These are phyloP conservation scores for Citrus reticulata DNA, from an alignment of 345 rosid genomes.

Conservation along the genomic window DNA sequence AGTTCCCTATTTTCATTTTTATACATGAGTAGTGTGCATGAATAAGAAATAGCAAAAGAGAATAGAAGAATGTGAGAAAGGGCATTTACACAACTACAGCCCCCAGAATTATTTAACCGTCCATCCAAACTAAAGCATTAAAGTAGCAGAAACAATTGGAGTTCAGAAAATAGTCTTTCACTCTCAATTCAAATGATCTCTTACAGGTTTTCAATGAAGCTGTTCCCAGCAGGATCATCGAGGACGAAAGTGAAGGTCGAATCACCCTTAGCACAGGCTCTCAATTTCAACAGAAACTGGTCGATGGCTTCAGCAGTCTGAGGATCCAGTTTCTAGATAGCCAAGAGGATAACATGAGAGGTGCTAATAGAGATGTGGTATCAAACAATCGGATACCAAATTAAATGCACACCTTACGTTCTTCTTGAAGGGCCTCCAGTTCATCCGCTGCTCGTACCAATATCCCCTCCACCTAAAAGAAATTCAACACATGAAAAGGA, in stretches of 20 bases:
- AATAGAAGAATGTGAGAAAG: neutral
- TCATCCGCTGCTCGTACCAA: slow-evolving; percentile 76
- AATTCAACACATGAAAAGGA: slow-evolving; percentile 3
- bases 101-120: slow-evolving; percentile 1
- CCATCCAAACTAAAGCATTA: neutral
- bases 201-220: slow-evolving; percentile 97
- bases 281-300: slow-evolving; percentile 69
- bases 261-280: slow-evolving; percentile 68
- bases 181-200: slow-evolving; percentile 13
- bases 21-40: neutral
- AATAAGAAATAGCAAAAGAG: neutral
- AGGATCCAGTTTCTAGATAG: slow-evolving; percentile 73
- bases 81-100: neutral
- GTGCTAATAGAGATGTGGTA: neutral
- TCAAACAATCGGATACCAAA: neutral
- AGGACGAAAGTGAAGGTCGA: slow-evolving; percentile 68
- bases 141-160: neutral
- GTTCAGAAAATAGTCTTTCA: neutral
- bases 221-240: slow-evolving; percentile 95
- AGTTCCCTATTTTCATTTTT: neutral
- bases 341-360: slow-evolving; percentile 10
- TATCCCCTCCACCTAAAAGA: slow-evolving; percentile 74
- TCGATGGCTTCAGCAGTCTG: slow-evolving; percentile 91
- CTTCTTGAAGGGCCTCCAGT: slow-evolving; percentile 85
- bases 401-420: slow-evolving; percentile 60